These are phyloP conservation scores for Aphanoascus verrucosus DNA, from an alignment of 2,329 filamentous ascomycete genomes.

Conservation along the genomic window DNA sequence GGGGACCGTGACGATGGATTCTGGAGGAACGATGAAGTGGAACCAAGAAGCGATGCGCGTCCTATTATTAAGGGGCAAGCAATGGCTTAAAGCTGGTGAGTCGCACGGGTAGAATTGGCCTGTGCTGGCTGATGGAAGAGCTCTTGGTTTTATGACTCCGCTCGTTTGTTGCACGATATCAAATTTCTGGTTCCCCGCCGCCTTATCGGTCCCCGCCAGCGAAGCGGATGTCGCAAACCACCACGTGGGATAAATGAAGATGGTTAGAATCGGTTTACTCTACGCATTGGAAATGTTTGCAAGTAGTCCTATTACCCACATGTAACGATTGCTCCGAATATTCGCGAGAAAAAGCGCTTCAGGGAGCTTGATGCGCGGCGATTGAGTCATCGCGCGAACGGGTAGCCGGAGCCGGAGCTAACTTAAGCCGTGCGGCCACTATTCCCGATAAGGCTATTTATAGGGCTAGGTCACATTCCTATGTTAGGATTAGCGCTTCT, in stretches of 20 bases:
- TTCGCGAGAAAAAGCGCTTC: background rate
- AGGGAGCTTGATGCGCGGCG: background rate
- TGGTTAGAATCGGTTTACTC: background rate
- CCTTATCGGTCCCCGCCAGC: slow-evolving; percentile 2
- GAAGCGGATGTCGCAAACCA: slow-evolving; percentile 4
- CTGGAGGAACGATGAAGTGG: background rate
- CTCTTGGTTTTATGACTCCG: slow-evolving; percentile 3
- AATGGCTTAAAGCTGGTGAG: background rate
- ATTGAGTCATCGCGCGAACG: slow-evolving; percentile 3
- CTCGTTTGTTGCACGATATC: background rate
- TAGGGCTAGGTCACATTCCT: slow-evolving; percentile 18
- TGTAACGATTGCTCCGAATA: background rate
- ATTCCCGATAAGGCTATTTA: background rate
- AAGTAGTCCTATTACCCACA: background rate
- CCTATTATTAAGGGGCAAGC: background rate
- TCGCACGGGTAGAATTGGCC: background rate
- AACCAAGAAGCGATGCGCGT: background rate
- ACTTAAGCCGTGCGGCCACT: background rate
- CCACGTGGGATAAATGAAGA: background rate
- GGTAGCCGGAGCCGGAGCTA: background rate
- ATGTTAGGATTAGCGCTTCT: slow-evolving; percentile 3
- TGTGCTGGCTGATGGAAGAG: background rate
- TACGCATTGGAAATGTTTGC: background rate
- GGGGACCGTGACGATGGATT: background rate
- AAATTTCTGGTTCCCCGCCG: slow-evolving; percentile 6